Percentiles rank a stretch among this genome's conserved stretches.
Conservation (phyloP, 352 stramenopile species). For the Elongisporangium anandrum region DNA sequence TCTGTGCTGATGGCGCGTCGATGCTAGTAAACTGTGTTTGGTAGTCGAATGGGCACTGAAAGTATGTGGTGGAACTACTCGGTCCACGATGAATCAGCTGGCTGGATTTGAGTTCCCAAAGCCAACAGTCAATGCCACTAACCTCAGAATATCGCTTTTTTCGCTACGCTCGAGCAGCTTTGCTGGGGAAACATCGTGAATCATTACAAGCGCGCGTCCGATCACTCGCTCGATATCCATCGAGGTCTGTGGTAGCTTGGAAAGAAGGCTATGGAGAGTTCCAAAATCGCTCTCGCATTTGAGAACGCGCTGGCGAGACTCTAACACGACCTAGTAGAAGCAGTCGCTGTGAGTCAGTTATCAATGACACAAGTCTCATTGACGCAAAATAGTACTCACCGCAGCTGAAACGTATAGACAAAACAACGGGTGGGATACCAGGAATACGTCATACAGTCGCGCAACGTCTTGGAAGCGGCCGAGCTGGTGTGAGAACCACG, state of each 20-base stretch:
- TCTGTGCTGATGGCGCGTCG: constrained; percentile 16
- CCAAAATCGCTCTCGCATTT: constrained; percentile 76
- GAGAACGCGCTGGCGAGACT: constrained; percentile 47
- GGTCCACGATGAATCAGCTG: not conserved
- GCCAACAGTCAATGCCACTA: not conserved
- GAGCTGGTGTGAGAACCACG: constrained; percentile 94
- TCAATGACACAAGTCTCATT: too few relatives aligned
- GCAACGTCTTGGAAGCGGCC: constrained; percentile 82
- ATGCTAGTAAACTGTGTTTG: constrained; percentile 12
- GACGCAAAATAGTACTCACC: constrained; percentile 18
- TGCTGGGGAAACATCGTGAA: constrained; percentile 49
- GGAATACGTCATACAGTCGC: constrained; percentile 91
- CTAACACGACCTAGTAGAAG: constrained; percentile 36
- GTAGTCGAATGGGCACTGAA: constrained; percentile 31
- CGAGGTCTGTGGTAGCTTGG: constrained; percentile 56
- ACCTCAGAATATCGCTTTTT: not conserved
- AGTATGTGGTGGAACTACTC: constrained; percentile 21
- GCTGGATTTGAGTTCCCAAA: not conserved
- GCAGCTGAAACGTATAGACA: constrained; percentile 88
- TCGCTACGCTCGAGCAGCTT: constrained; percentile 27
- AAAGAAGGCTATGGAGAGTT: constrained; percentile 64
- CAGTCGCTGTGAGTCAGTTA: not conserved
- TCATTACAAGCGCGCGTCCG: constrained; percentile 36
- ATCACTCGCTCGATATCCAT: constrained; percentile 75
- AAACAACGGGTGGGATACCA: constrained; percentile 91